Evolutionary conservation across 163 green algal genomes (phyloP).

Genomic region (Chlamydomonas reinhardtii): DNA sequence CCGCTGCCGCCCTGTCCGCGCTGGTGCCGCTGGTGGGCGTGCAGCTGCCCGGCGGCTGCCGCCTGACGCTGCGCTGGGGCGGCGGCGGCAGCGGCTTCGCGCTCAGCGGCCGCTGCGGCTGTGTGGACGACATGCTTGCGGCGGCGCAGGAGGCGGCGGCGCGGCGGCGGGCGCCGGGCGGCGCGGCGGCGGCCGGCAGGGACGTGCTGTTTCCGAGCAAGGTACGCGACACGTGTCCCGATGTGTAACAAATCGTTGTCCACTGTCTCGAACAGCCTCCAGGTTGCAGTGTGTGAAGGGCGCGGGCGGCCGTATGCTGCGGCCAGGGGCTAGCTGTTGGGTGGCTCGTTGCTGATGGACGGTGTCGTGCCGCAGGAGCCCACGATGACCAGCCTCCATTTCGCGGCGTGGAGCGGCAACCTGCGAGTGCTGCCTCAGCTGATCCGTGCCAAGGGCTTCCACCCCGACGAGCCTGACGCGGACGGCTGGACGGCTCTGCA

Average conservation of each 20-base stretch:
- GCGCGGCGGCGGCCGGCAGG: not conserved
- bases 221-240: not conserved
- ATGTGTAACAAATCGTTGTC: no score
- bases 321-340: no score
- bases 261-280: no score
- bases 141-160: conserved; percentile 1
- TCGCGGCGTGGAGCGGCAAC: conserved; percentile 13
- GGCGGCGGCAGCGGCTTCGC: not conserved
- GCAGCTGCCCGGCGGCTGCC: conserved; percentile 11
- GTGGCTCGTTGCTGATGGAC: not conserved
- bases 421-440: not conserved
- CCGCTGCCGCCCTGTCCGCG: not conserved
- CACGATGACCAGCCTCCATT: conserved; percentile 15
- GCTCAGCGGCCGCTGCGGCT: not conserved
- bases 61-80: conserved; percentile 30
- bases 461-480: conserved; percentile 20
- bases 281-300: no score
- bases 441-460: not conserved
- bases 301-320: no score
- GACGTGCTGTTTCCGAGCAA: conserved; percentile 12
- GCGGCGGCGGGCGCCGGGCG: no score
- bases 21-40: conserved; percentile 30
- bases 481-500: conserved; percentile 37
- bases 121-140: conserved; percentile 27
- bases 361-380: not conserved